phyloP scores from a whole-genome alignment of 2,329 filamentous ascomycete species.

The Ophiostoma ulmi region DNA sequence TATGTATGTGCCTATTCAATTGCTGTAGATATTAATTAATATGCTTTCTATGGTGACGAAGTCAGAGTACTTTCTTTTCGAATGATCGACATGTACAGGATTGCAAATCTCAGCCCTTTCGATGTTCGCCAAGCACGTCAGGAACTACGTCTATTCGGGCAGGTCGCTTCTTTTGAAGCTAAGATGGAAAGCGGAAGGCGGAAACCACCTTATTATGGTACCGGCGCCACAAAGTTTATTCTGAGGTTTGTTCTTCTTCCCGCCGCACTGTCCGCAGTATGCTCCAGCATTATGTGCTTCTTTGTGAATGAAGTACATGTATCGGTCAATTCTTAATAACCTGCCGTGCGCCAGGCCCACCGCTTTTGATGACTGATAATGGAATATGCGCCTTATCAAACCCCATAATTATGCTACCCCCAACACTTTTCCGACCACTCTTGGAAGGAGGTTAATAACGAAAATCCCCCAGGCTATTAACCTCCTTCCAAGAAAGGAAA shows the following conservation, averaged over 20 bases:
- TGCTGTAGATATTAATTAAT: no score
- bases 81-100: no score
- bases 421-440: neutral
- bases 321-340: neutral
- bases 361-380: neutral
- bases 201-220: neutral
- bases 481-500: conserved; percentile 25
- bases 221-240: conserved; percentile 5
- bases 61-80: no score
- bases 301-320: neutral
- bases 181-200: neutral
- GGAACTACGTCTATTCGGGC: neutral
- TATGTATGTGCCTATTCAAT: neutral
- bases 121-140: neutral
- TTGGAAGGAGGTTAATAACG: no score
- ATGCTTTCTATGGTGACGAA: no score
- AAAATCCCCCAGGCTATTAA: neutral
- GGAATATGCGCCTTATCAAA: neutral
- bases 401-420: neutral
- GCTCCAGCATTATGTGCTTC: neutral
- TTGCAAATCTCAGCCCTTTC: no score
- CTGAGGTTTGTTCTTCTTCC: neutral
- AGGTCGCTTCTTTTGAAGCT: neutral
- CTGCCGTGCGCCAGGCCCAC: neutral
- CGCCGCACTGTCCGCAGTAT: neutral